A percentile compares a stretch with the other conserved stretches of the same genome.
These are phyloP conservation scores for Pholiota adiposa DNA, from an alignment of 1,284 basidiomycete species.

Conservation along the genomic window DNA sequence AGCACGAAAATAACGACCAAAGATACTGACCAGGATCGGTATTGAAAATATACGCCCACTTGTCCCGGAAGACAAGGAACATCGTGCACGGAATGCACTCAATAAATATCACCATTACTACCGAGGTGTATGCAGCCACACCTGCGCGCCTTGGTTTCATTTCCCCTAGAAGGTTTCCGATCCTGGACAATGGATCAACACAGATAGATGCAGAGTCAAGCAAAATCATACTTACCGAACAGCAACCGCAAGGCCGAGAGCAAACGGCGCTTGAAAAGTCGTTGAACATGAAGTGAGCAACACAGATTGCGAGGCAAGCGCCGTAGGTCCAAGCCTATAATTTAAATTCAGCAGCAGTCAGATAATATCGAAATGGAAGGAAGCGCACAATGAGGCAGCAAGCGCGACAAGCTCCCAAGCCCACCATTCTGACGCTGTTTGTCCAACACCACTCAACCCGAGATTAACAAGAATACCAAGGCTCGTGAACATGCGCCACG, in stretches of 20 bases:
- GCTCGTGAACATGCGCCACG: conserved; percentile 66
- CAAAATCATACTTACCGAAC: conserved; percentile 61
- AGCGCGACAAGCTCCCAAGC: conserved; percentile 80
- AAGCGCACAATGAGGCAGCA: conserved; percentile 52
- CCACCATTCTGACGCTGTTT: conserved; percentile 86
- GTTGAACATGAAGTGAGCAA: conserved; percentile 75
- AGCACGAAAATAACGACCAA: conserved; percentile 1
- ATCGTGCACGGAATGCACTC: conserved; percentile 64
- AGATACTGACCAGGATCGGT: conserved; percentile 62
- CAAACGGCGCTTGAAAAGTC: conserved; percentile 86
- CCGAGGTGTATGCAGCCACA: conserved; percentile 54
- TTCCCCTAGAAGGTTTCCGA: conserved; percentile 8
- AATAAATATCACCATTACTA: conserved; percentile 64
- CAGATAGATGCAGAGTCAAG: background rate
- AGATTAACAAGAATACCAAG: conserved; percentile 76
- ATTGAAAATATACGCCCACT: conserved; percentile 88
- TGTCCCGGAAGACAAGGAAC: conserved; percentile 73
- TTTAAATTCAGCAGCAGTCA: background rate
- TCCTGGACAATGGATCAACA: background rate
- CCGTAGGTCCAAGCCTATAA: conserved; percentile 54
- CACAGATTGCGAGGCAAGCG: conserved; percentile 75
- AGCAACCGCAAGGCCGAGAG: conserved; percentile 80
- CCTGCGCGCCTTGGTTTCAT: conserved; percentile 1
- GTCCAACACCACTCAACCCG: conserved; percentile 77
- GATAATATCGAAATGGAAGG: background rate